Evolutionary conservation across 306 rosid species (phyloP).

Genomic region (Hylodesmum podocarpum): DNA sequence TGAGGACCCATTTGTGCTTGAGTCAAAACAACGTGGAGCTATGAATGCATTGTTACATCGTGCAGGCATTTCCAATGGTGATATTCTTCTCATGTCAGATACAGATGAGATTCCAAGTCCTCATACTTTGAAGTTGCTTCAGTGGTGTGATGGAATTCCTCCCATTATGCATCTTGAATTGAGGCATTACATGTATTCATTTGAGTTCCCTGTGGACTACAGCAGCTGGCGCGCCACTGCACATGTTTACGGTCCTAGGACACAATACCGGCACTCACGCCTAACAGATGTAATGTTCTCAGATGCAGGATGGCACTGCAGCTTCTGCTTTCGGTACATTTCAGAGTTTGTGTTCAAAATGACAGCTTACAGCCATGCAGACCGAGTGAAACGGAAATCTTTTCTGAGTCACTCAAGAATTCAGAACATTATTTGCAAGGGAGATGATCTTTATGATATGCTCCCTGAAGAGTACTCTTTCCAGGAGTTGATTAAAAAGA

Average conservation of each 20-base stretch:
- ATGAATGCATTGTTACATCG: conserved; percentile 61
- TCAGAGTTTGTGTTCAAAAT: conserved; percentile 82
- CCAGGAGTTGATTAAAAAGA: conserved; percentile 70
- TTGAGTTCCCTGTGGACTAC: conserved; percentile 86
- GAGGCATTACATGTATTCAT: conserved; percentile 84
- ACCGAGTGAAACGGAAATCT: conserved; percentile 61
- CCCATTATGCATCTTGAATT: conserved; percentile 79
- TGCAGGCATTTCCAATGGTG: conserved; percentile 67
- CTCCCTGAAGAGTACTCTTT: conserved; percentile 88
- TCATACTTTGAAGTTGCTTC: conserved; percentile 71
- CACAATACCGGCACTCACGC: conserved; percentile 70
- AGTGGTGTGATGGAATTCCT: conserved; percentile 93
- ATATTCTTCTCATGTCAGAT: conserved; percentile 75
- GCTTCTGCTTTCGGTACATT: conserved; percentile 77
- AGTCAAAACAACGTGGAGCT: conserved; percentile 61
- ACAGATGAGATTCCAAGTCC: conserved; percentile 92
- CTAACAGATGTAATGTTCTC: conserved; percentile 57
- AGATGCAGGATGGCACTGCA: conserved; percentile 96
- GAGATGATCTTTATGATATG: conserved; percentile 82
- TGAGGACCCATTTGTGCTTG: conserved; percentile 65
- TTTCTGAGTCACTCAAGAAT: conserved; percentile 71
- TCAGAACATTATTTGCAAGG: conserved; percentile 69
- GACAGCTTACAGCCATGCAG: conserved; percentile 94
- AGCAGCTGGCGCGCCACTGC: conserved; percentile 90
- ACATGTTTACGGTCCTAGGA: conserved; percentile 52